A percentile compares a stretch with the other conserved stretches of the same genome.
Evolutionary conservation across 345 rosid genomes (phyloP).

Genomic region (Eucalyptus marginata): DNA sequence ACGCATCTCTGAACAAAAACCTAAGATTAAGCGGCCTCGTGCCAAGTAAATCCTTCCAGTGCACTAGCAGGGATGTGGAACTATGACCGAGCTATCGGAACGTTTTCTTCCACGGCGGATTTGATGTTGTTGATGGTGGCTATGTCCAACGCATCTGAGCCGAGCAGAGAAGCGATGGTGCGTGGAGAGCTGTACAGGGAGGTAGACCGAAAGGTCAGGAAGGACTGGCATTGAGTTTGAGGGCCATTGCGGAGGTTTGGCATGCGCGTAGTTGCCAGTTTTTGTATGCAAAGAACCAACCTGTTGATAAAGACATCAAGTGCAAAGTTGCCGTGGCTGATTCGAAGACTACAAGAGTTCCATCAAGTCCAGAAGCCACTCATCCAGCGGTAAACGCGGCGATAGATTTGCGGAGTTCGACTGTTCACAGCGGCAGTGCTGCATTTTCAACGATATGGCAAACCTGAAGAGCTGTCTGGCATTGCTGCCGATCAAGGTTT

Average conservation of each 20-base stretch:
- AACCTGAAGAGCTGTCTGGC: background rate
- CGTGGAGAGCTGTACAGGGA: background rate
- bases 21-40: background rate
- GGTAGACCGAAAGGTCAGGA: background rate
- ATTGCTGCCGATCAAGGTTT: background rate
- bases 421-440: background rate
- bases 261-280: background rate
- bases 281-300: background rate
- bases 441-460: background rate
- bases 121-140: conserved; percentile 3
- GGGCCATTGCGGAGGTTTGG: background rate
- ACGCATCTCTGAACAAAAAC: background rate
- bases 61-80: conserved; percentile 9
- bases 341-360: background rate
- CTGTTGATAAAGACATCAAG: background rate
- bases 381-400: background rate
- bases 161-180: background rate
- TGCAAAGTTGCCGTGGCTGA: background rate
- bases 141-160: conserved; percentile 1
- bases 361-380: background rate
- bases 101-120: background rate
- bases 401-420: background rate
- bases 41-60: background rate
- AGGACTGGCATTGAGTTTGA: background rate
- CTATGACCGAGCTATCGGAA: background rate